Conservation (phyloP, 148 eudicot genomes). For the Fagopyrum esculentum region DNA sequence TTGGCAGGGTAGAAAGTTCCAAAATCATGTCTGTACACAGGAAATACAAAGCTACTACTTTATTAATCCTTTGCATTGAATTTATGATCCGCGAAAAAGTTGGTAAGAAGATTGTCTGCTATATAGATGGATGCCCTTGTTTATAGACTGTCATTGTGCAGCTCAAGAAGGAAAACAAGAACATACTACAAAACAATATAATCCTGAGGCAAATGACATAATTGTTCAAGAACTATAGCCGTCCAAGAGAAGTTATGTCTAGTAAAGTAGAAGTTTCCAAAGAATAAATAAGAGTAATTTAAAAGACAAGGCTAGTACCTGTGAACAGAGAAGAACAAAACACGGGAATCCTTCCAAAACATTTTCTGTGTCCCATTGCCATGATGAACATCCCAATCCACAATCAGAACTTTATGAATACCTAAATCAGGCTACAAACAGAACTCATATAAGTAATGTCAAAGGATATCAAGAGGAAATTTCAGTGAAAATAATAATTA, state of each 20-base stretch:
- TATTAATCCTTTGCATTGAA: background rate
- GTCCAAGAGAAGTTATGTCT: background rate
- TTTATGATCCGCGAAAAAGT: background rate
- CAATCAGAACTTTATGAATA: slow-evolving; percentile 67
- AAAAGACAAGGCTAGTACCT: slow-evolving; percentile 35
- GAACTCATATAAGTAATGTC: background rate
- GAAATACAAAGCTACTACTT: background rate
- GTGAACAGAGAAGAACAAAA: slow-evolving; percentile 93
- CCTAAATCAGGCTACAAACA: slow-evolving; percentile 63
- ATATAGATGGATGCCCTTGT: background rate
- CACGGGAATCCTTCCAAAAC: slow-evolving; percentile 92
- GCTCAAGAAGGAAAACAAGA: background rate
- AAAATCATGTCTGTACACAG: slow-evolving; percentile 61
- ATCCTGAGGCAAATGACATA: background rate
- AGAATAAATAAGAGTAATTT: background rate
- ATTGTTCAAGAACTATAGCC: background rate
- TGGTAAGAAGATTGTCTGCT: background rate
- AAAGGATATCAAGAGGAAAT: background rate
- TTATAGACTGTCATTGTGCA: background rate
- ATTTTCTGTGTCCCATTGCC: slow-evolving; percentile 95
- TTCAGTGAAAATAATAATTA: background rate
- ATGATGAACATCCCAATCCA: slow-evolving; percentile 99
- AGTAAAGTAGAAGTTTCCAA: background rate
- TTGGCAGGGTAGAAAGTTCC: slow-evolving; percentile 84
- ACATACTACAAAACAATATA: background rate